These are phyloP conservation scores for Puccinia novopanici DNA, from an alignment of 1,284 basidiomycete genomes.

Conservation along the genomic window DNA sequence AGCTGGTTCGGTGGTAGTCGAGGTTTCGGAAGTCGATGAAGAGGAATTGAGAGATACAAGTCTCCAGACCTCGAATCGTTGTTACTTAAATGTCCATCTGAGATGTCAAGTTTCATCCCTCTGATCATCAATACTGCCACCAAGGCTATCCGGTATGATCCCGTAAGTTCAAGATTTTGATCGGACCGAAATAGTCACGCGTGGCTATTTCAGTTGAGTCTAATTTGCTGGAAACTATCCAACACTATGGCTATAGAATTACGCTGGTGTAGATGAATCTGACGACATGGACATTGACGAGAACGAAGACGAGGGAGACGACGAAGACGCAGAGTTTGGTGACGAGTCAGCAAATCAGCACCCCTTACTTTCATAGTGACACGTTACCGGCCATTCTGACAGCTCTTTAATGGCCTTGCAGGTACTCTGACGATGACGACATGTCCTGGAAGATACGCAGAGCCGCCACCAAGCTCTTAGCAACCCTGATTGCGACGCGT, in stretches of 20 bases:
- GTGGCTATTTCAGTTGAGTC: too few species aligned
- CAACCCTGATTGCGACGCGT: constrained; percentile 80
- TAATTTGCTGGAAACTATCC: too few species aligned
- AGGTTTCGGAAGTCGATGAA: constrained; percentile 70
- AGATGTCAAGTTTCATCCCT: constrained; percentile 73
- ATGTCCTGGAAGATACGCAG: constrained; percentile 98
- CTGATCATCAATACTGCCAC: constrained; percentile 71
- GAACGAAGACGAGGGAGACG: constrained; percentile 61
- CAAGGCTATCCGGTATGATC: constrained; percentile 87
- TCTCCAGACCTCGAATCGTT: constrained; percentile 81
- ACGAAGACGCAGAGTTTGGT: constrained; percentile 75
- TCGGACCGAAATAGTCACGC: too few species aligned
- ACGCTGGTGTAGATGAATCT: too few species aligned
- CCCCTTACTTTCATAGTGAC: constrained; percentile 14
- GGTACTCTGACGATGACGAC: constrained; percentile 96
- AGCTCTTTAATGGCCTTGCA: constrained; percentile 57
- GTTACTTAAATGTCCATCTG: constrained; percentile 77
- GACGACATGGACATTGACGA: too few species aligned
- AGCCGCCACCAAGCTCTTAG: constrained; percentile 84
- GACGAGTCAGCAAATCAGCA: constrained; percentile 66
- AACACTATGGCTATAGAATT: too few species aligned
- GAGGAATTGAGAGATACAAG: constrained; percentile 77
- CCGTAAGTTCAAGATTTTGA: constrained; percentile 73
- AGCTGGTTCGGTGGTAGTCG: constrained; percentile 68
- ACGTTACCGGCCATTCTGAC: not conserved